phyloP scores from a whole-genome alignment of 2,329 filamentous ascomycete genomes.

The Aspergillus thermomutatus region DNA sequence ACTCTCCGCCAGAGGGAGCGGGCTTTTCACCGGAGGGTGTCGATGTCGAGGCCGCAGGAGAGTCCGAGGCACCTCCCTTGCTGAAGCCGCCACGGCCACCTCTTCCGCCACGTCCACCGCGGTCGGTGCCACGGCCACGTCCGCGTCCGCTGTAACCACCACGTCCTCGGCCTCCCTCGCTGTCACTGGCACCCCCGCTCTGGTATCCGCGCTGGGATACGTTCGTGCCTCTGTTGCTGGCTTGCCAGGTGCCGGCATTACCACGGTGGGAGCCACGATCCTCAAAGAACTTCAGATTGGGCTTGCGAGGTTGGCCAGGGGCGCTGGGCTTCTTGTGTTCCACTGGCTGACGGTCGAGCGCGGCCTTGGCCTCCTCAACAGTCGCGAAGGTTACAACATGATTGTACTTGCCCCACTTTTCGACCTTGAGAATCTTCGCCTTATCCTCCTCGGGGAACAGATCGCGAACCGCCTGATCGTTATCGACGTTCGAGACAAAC shows the following conservation, averaged over 20 bases:
- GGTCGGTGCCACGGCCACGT: conserved; percentile 53
- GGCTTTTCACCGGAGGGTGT: conserved; percentile 35
- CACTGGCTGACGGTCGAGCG: conserved; percentile 69
- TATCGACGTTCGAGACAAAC: conserved; percentile 83
- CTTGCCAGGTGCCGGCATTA: conserved; percentile 55
- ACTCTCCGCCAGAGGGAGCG: conserved; percentile 29
- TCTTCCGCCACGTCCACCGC: conserved; percentile 54
- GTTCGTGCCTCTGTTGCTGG: conserved; percentile 59
- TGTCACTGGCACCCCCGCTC: conserved; percentile 76
- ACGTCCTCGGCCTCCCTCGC: conserved; percentile 59
- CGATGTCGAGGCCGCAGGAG: conserved; percentile 24
- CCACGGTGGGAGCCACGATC: conserved; percentile 58
- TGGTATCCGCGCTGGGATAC: conserved; percentile 73
- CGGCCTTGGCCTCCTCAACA: conserved; percentile 73
- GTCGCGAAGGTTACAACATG: conserved; percentile 81
- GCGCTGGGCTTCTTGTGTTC: conserved; percentile 70
- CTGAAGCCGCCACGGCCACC: conserved; percentile 60
- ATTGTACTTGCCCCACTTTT: conserved; percentile 66
- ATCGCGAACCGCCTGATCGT: conserved; percentile 76
- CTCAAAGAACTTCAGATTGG: conserved; percentile 79
- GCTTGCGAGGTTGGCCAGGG: conserved; percentile 70
- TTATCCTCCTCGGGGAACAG: conserved; percentile 81
- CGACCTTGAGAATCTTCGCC: conserved; percentile 72
- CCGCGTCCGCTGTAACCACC: conserved; percentile 45
- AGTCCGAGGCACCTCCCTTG: conserved; percentile 51